Evolutionary conservation across 441 rosid genomes (phyloP), one percentile per base, ranked within the genome.

Genomic region (Metrosideros polymorpha): DNA sequence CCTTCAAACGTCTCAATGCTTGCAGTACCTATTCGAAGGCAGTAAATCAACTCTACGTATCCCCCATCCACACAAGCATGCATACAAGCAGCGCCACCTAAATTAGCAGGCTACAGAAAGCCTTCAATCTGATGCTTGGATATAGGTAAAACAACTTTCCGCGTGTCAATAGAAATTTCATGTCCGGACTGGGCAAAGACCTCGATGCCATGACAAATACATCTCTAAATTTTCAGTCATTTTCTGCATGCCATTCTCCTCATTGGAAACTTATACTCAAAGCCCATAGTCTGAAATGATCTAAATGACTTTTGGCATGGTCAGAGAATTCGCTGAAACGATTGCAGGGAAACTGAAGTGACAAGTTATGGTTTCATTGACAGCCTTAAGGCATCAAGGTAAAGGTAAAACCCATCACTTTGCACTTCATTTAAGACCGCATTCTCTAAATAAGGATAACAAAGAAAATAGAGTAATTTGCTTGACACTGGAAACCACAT

Each of bases 1-100:
- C 99, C 90, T 98, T 98, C 91, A 98, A 90, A 93, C 99, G 94
- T 88, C 94, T 94, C 87, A 96, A 90, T 59, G 98, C 99, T 92
- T 92, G 96, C 86, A 94, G 89, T 85, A 98, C 98, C 99, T 98
- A 87, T 84, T 87, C 49, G 86, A 71, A 85, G 52, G 85, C 85
- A 87, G 54, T 47, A 63, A 49, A 84, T 47, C 86, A 49, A 82
- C 66, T 89, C 86, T 75, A 86, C 35, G 13, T 82, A 85, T 52
- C 76, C 84, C 84, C 24, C 83, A 82, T 27, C 35, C 42, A 52
- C 29, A 82, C 42, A 45, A 53, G 39, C 43, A 50, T 50, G 56
- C 7, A 35, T 35, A 45, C 77, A 66, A 35, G 32, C 42, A 32
- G 43, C 7, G 3, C 45, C 45, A 19, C 45, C 45, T 32, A 66